Evolutionary conservation across 306 rosid species (phyloP), one percentile per base, ranked within the genome.

Genomic region (Cicer judaicum): DNA sequence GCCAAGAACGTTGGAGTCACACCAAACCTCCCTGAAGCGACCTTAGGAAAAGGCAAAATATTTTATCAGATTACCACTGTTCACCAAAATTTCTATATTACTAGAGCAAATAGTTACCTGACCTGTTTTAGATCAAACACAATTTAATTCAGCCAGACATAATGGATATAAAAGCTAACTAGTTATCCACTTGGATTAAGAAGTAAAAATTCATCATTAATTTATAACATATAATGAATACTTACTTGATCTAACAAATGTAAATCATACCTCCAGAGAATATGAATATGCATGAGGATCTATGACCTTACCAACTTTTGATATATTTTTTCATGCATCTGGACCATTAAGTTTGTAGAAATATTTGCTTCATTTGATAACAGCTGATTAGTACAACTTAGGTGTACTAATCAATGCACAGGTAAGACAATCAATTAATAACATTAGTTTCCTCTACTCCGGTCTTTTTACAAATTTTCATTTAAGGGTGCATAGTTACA

Each of bases 21-120:
- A 74, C 99, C 99, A 90, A 94, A 94, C 82, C 99, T 93, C 81
- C 99, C 99, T 5, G 99, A 94, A 77, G 99, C 99, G 70, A 94
- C 99, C 99, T 94, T 85, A 82, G 85, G 59, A 66, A 76, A 74
- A 76, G 50, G 57, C 74, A 69, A 67, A 62, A 80, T 36, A 52
- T 43, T 78, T 75, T 43, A 55, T 70, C 59, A 85, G 76, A 50
- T 77, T 63, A 75, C 57, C 73, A 74, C 66, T 65, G 65, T 18
- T 72, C 12, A 47, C 63, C 79, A 67, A 4, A 71, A 63, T 69
- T 63, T 24, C 44, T 64, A 29, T 5, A 34, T 4, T 15, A 41
- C 40, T 14, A 65, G 56, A 72, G 68, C 44, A 48, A 48, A 13
- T 0, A 48, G 9, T 69, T 40, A 56, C 34, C 68, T 42, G 41